phyloP scores from a whole-genome alignment of 2,329 filamentous ascomycete species.

The Pezicula radicicola region DNA sequence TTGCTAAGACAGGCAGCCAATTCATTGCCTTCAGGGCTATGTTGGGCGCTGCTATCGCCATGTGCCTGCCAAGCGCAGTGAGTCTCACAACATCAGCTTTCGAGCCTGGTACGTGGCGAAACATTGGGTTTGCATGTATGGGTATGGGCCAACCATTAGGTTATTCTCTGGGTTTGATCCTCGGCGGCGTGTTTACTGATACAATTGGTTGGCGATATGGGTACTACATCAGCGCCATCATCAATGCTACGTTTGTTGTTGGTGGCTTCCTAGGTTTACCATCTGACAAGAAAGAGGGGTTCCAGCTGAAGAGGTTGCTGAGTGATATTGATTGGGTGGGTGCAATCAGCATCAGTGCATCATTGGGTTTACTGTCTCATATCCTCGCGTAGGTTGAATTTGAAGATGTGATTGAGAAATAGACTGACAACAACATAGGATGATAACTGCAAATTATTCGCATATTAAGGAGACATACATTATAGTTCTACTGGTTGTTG shows the following conservation, averaged over 20 bases:
- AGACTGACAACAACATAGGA: background rate
- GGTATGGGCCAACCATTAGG: slow-evolving; percentile 47
- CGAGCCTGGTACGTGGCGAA: slow-evolving; percentile 41
- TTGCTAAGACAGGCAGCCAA: slow-evolving; percentile 33
- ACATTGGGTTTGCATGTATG: slow-evolving; percentile 47
- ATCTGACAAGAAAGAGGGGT: background rate
- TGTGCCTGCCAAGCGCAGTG: slow-evolving; percentile 44
- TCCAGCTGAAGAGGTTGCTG: background rate
- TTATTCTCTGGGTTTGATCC: slow-evolving; percentile 44
- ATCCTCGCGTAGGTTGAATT: background rate
- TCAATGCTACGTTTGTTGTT: too few relatives aligned
- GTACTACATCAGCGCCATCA: slow-evolving; percentile 40
- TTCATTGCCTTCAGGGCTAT: slow-evolving; percentile 42
- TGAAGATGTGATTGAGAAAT: too few relatives aligned
- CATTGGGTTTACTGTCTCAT: background rate
- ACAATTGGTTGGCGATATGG: slow-evolving; percentile 48
- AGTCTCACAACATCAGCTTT: slow-evolving; percentile 43
- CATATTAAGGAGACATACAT: slow-evolving; percentile 11
- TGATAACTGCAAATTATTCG: slow-evolving; percentile 2
- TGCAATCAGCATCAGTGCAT: background rate
- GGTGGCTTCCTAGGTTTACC: too few relatives aligned
- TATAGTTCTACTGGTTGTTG: slow-evolving; percentile 25
- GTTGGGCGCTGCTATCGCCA: slow-evolving; percentile 39
- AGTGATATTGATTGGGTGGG: background rate
- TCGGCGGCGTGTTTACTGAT: slow-evolving; percentile 46